Base-by-base conservation (phyloP, 2,329 filamentous ascomycete genomes). In the Colletotrichum limetticola region DNA sequence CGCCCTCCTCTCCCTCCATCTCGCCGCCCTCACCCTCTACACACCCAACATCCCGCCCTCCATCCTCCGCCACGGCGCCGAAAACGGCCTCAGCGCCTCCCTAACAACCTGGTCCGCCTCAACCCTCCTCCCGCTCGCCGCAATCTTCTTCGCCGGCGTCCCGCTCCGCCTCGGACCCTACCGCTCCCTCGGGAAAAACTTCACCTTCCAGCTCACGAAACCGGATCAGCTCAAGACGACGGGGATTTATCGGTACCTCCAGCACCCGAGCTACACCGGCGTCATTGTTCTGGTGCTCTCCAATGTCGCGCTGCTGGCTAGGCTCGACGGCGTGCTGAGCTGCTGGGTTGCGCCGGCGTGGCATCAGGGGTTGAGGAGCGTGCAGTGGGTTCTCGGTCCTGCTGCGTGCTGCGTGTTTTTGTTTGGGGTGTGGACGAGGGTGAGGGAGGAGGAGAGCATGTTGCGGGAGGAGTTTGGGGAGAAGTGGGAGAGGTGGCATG, bases 181-280 rank as follows among this genome's bases (percentile, higher is more conserved):
- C 74, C 78, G 80, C 0, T 78, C 82, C 0, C 82, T 90, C 0
- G 88, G 88, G 1, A 80, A 78, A 11, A 84, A 88, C 69, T 90
- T 90, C 75, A 90, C 88, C 0, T 91, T 89, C 75, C 80, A 82
- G 2, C 83, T 91, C 2, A 79, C 84, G 0, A 76, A 80, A 64
- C 89, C 89, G 1, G 82, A 86, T 69, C 75, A 78, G 1, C 78
- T 90, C 8, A 81, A 83, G 14, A 89, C 86, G 0, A 79, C 76
- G 1, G 87, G 87, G 0, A 78, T 89, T 1, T 89, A 89, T 72
- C 73, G 74, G 22, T 86, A 85, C 72, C 78, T 89, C 3, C 87
- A 89, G 75, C 87, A 90, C 75, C 87, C 87, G 2, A 87, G 86
- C 67, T 90, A 90, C 71, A 84, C 84, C 0, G 87, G 85, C 0